phyloP scores from a whole-genome alignment of 164 flowering plant genomes.

The Sedum album region DNA sequence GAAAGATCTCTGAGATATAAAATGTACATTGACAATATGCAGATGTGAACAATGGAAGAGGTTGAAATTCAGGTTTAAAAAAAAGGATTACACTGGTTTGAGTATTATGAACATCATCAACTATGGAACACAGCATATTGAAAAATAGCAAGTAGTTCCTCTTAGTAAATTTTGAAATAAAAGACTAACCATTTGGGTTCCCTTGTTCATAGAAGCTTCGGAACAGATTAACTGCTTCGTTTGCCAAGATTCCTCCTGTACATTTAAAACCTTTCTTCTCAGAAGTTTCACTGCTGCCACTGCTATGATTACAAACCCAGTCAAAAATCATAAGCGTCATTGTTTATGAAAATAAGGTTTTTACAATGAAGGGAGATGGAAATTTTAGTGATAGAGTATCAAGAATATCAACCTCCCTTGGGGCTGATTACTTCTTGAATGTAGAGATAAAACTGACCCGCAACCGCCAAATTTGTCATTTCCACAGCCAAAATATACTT shows the following conservation, averaged over 20 bases:
- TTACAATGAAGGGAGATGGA: not conserved
- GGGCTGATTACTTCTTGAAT: slow-evolving; percentile 30
- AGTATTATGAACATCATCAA: too few relatives aligned
- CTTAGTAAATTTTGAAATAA: not conserved
- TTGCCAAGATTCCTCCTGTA: slow-evolving; percentile 77
- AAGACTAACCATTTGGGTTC: slow-evolving; percentile 52
- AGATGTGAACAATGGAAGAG: not conserved
- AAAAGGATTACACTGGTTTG: not conserved
- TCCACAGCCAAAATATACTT: slow-evolving; percentile 84
- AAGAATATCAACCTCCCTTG: not conserved
- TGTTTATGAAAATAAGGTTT: not conserved
- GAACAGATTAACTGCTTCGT: slow-evolving; percentile 70
- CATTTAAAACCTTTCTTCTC: slow-evolving; percentile 48
- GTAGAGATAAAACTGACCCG: slow-evolving; percentile 81
- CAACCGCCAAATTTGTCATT: slow-evolving; percentile 97
- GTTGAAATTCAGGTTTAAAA: not conserved
- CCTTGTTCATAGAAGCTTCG: slow-evolving; percentile 86
- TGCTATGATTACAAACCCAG: slow-evolving; percentile 12
- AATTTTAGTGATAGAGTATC: not conserved
- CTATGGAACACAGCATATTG: too few relatives aligned
- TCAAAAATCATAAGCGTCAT: too few relatives aligned
- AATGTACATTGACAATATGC: too few relatives aligned
- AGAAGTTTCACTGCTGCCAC: slow-evolving; percentile 21
- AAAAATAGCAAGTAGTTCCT: not conserved
- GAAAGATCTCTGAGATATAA: too few relatives aligned